These are phyloP conservation scores for Trichoderma polysporum DNA, from an alignment of 2,329 filamentous ascomycete genomes.

Conservation along the genomic window DNA sequence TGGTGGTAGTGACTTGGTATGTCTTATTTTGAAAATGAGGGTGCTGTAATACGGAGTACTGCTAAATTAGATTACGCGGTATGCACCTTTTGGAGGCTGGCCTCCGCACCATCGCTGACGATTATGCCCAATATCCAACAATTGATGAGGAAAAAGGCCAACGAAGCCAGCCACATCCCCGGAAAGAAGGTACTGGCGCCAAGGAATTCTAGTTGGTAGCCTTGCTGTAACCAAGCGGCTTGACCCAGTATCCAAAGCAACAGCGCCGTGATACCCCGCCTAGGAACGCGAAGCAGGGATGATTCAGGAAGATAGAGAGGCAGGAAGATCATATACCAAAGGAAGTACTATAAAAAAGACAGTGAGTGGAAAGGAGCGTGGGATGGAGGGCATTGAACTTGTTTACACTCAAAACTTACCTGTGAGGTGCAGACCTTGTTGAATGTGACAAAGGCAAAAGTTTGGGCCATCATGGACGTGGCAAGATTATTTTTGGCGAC, in stretches of 20 bases:
- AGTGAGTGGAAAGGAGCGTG: neutral
- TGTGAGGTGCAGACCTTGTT: conserved; percentile 99
- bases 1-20: neutral
- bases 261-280: conserved; percentile 64
- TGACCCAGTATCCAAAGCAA: conserved; percentile 75
- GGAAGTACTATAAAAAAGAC: conserved; percentile 69
- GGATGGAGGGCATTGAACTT: neutral
- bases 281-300: conserved; percentile 61
- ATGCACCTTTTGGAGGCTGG: conserved; percentile 25
- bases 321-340: conserved; percentile 95
- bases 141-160: conserved; percentile 82
- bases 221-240: conserved; percentile 73
- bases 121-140: conserved; percentile 84
- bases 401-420: conserved; percentile 51
- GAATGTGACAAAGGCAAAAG: conserved; percentile 94
- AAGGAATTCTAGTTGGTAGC: conserved; percentile 73
- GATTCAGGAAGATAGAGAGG: conserved; percentile 87
- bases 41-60: neutral
- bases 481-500: conserved; percentile 81
- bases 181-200: conserved; percentile 82
- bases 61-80: neutral
- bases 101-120: conserved; percentile 58
- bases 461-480: conserved; percentile 87
- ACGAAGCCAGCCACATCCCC: conserved; percentile 72
- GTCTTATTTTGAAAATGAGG: neutral